phyloP scores from a whole-genome alignment of 169 alveolate genomes.

The Plasmodium blacklocki region DNA sequence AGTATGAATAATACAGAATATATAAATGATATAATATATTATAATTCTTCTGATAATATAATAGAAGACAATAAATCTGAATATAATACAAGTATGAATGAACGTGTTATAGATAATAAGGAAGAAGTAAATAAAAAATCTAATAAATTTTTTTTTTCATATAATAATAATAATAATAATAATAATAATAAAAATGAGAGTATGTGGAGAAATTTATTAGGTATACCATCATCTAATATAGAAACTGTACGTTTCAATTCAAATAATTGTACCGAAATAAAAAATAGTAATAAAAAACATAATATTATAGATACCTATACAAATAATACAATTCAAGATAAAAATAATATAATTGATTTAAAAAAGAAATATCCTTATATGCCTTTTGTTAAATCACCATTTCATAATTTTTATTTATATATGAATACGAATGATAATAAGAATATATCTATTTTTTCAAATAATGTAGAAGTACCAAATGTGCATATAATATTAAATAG shows the following conservation, averaged over 20 bases:
- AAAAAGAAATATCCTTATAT: constrained; percentile 21
- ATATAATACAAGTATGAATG: background rate
- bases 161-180: constrained; percentile 5
- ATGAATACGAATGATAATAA: constrained; percentile 27
- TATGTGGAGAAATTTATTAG: background rate
- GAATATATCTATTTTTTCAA: constrained; percentile 52
- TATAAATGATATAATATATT: background rate
- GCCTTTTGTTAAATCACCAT: constrained; percentile 70
- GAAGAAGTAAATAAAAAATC: background rate
- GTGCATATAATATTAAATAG: constrained; percentile 50
- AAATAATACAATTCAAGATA: constrained; percentile 21
- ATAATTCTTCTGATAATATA: background rate
- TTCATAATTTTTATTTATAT: constrained; percentile 66
- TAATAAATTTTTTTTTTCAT: background rate
- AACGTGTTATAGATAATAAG: background rate
- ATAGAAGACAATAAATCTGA: background rate
- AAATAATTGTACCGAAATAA: constrained; percentile 27
- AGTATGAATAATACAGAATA: background rate
- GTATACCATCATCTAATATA: background rate
- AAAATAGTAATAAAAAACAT: constrained; percentile 8
- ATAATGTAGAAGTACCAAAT: constrained; percentile 65
- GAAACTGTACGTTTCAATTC: background rate
- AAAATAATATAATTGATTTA: constrained; percentile 11
- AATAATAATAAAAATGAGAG: background rate
- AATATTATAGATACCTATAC: constrained; percentile 11